phyloP scores from a whole-genome alignment of 148 eudicot species.

The Persicaria tinctoria region DNA sequence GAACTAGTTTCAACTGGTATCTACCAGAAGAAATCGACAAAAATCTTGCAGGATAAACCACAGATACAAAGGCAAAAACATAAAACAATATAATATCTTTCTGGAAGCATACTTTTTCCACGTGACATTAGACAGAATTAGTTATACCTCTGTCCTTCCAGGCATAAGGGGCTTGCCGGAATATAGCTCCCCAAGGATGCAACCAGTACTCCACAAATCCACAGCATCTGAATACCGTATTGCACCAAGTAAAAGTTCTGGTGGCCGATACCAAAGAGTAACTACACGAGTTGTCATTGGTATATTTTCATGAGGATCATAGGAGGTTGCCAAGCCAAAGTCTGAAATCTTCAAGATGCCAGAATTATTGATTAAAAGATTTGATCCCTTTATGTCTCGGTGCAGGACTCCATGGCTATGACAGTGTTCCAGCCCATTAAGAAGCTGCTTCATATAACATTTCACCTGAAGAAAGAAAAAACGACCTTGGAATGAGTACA shows the following conservation, averaged over 20 bases:
- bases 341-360: constrained; percentile 87
- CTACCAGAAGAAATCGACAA: neutral
- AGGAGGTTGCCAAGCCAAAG: constrained; percentile 77
- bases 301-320: constrained; percentile 26
- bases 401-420: constrained; percentile 76
- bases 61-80: neutral
- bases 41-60: neutral
- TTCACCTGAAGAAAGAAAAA: constrained; percentile 41
- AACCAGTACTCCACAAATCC: constrained; percentile 90
- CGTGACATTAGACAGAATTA: neutral
- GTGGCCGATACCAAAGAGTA: constrained; percentile 97
- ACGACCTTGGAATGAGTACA: neutral
- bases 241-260: constrained; percentile 85
- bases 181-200: constrained; percentile 89
- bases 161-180: constrained; percentile 85
- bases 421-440: constrained; percentile 83
- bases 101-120: neutral
- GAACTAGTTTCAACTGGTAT: neutral
- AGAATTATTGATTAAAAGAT: constrained; percentile 68
- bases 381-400: constrained; percentile 92
- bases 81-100: neutral
- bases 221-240: constrained; percentile 65
- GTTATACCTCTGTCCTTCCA: constrained; percentile 84
- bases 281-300: constrained; percentile 86
- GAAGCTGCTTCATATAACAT: constrained; percentile 87